Conservation (phyloP, 2,329 filamentous ascomycete species). For the Colletotrichum sojae region DNA sequence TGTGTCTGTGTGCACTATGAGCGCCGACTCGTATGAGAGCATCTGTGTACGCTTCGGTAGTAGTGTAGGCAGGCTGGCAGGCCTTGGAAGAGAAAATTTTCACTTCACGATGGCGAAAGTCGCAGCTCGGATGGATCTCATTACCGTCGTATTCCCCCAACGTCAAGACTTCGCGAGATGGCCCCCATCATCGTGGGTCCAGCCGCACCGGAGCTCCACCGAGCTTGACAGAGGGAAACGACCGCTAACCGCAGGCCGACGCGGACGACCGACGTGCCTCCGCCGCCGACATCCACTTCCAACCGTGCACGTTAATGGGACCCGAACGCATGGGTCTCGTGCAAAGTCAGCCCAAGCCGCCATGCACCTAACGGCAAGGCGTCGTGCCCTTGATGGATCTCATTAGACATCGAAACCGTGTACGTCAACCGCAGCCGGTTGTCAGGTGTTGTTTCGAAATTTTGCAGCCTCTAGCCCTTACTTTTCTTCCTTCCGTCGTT, state of each 20-base stretch:
- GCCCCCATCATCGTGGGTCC: conserved; percentile 26
- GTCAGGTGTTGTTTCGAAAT: conserved; percentile 30
- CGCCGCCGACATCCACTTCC: conserved; percentile 32
- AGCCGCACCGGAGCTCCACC: conserved; percentile 33
- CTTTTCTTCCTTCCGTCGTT: conserved; percentile 32
- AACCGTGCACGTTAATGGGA: conserved; percentile 42
- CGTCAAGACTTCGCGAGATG: conserved; percentile 41
- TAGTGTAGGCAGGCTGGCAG: no score
- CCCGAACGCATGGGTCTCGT: conserved; percentile 40
- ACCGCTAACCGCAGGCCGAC: conserved; percentile 40
- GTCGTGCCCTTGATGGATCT: conserved; percentile 41
- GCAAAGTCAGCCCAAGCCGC: conserved; percentile 35
- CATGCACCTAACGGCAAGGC: conserved; percentile 41
- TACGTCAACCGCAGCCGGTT: conserved; percentile 42
- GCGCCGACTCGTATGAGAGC: no score
- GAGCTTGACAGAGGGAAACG: conserved; percentile 24
- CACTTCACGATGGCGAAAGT: conserved; percentile 34
- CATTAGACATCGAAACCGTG: conserved; percentile 42
- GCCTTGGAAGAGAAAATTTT: conserved; percentile 30
- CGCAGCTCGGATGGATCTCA: conserved; percentile 38
- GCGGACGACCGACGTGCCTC: conserved; percentile 39
- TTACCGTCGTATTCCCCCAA: conserved; percentile 40
- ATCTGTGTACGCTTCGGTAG: no score
- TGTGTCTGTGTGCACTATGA: background rate
- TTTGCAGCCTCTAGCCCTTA: conserved; percentile 13